These are phyloP conservation scores for Citrullus colocynthis DNA, from an alignment of 306 rosid species.

Conservation along the genomic window DNA sequence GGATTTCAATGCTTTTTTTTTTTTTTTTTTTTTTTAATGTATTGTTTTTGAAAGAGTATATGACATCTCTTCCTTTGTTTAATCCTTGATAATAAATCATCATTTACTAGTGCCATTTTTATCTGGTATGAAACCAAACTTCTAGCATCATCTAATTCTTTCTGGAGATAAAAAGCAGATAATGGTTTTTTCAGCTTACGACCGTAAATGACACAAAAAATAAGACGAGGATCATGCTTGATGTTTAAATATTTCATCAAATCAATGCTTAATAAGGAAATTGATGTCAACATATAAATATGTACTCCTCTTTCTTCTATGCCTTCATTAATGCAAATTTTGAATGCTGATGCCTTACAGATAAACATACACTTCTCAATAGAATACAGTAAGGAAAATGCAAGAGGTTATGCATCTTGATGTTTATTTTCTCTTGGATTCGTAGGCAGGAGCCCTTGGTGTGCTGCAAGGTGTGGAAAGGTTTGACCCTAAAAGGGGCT, in stretches of 20 bases:
- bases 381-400: background rate
- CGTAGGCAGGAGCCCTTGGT: conserved; percentile 69
- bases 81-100: background rate
- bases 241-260: background rate
- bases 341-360: background rate
- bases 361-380: background rate
- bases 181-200: background rate
- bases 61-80: background rate
- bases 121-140: background rate
- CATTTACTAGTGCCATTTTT: background rate
- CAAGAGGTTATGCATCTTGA: background rate
- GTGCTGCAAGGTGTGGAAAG: conserved; percentile 89
- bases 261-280: background rate
- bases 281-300: background rate
- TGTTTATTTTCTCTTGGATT: background rate
- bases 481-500: conserved; percentile 69
- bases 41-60: background rate
- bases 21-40: background rate
- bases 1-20: background rate
- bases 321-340: background rate
- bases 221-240: background rate
- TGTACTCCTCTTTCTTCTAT: background rate
- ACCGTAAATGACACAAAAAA: background rate
- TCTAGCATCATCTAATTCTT: background rate
- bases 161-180: background rate